Evolutionary conservation across 768 basidiomycete species (phyloP), one percentile per base, ranked within the genome.

Genomic region (Boletus pseudo-olivaceus): DNA sequence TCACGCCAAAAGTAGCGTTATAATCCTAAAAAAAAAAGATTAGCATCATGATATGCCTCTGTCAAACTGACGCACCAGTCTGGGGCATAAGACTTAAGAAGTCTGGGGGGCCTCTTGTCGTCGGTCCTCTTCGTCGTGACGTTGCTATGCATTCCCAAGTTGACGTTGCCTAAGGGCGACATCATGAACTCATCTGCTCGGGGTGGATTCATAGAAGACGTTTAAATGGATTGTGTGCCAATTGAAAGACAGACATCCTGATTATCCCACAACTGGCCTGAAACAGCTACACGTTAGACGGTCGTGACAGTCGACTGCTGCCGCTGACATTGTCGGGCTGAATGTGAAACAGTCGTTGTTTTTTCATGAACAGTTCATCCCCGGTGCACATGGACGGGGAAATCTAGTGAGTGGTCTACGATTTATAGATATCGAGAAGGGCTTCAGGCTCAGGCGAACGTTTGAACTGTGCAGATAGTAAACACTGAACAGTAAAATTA

Each of bases 1-100:
- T 29, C 69, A 91, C 90, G 81, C 82, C 35, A 90, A 70, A 23
- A 74, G 62, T 46, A 90, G 76, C 7, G 87, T 89, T 20, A 91
- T 64, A 39, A 82, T 65, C 90, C 90, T 91, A 55, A 30, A 5
- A 32, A 15, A 54, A 27, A 19, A 0, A 19, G 14, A 15, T 65
- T 39, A 50, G 33, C 37, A 42, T 35, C 38, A n/a, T 27, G 29
- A 26, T 17, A 48, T 37, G 29, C 45, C 20, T 34, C 29, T 35
- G 20, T 23, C 41, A n/a, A 20, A 40, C 39, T 7, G 9, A 62
- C 82, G 51, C 56, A 90, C 89, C 90, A 92, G 62, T 92, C 90
- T 0, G 87, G 86, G 23, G 81, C 78, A 71, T 92, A 91, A 4
- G 85, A 86, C 38, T 75, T 62, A 20, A 88, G 55, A 10, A 89